Base-by-base conservation (phyloP, 257 asterid genomes). In the Plectranthus barbatus region DNA sequence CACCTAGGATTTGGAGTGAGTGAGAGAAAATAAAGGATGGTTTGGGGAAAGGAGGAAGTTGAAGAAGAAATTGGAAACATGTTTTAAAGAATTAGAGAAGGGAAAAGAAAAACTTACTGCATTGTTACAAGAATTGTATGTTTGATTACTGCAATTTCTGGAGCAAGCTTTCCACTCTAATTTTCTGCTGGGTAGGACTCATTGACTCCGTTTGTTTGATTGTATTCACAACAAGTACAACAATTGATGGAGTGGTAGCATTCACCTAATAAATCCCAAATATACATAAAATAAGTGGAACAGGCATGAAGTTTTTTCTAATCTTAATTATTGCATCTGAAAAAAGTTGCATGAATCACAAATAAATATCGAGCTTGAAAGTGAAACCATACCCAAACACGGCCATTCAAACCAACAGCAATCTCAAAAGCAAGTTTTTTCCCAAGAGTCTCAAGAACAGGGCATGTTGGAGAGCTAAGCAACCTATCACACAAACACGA, bases 391-490 rank as follows among this genome's bases (percentile, higher is more conserved):
- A 91, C 99, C 99, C 99, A 93, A 65, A 87, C 87, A 57, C 97
- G 95, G 57, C 96, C 97, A 67, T 93, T 93, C 69, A 90, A 44
- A 54, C 99, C 99, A 46, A 90, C 88, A 19, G 99, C 99, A 60
- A 82, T 79, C 83, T 93, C 99, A 56, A 93, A 93, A 36, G 99
- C 90, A 13, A 93, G 81, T 78, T 84, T 87, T 78, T 93, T 93
- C 74, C 97, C 99, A 26, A 93, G 89, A 62, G 78, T 81, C 72
- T 93, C 97, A 56, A 90, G 94, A 31, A 87, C 91, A 9, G 95
- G 91, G 60, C 97, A 87, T 17, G 96, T 69, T 64, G 99, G 96
- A 58, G 90, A 71, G 71, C 83, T 84, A 70, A 90, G 77, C 79
- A 93, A 68, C 84, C 99, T 93, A 78, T 36, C 49, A 49, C 7